Percentiles rank a stretch among this genome's conserved stretches.
Evolutionary conservation across 2,329 filamentous ascomycete genomes (phyloP).

Genomic region (Calonectria hongkongensis): DNA sequence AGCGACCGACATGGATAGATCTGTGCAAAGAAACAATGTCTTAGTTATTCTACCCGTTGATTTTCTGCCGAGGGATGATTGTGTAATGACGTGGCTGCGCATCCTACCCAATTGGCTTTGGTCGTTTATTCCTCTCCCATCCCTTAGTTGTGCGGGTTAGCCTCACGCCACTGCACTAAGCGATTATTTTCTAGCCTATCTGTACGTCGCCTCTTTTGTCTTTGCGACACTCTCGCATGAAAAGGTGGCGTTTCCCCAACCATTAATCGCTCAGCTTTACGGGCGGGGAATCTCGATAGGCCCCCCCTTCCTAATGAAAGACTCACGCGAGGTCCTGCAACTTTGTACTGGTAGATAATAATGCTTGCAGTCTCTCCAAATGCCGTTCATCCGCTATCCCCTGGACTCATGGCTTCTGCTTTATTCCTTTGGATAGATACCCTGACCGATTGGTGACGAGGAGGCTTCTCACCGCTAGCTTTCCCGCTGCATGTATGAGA

Average conservation of each 20-base stretch:
- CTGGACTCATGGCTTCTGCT: too few species aligned
- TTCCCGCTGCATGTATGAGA: conserved; percentile 23
- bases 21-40: background rate
- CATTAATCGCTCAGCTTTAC: background rate
- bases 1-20: background rate
- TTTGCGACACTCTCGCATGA: background rate
- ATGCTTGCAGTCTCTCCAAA: too few species aligned
- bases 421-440: background rate
- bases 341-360: background rate
- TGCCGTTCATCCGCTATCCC: too few species aligned
- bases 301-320: background rate
- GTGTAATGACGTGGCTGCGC: conserved; percentile 1
- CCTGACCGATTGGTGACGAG: background rate
- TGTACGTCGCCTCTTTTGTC: too few species aligned
- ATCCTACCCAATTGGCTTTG: background rate
- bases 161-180: background rate
- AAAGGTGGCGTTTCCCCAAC: background rate
- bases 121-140: too few species aligned
- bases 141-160: background rate
- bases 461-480: conserved; percentile 9
- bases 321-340: background rate
- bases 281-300: background rate
- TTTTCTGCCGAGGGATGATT: background rate
- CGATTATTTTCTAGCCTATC: background rate
- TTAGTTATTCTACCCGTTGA: background rate